Conservation (phyloP, 2,329 filamentous ascomycete species). For the Cladorrhinum sp. region DNA sequence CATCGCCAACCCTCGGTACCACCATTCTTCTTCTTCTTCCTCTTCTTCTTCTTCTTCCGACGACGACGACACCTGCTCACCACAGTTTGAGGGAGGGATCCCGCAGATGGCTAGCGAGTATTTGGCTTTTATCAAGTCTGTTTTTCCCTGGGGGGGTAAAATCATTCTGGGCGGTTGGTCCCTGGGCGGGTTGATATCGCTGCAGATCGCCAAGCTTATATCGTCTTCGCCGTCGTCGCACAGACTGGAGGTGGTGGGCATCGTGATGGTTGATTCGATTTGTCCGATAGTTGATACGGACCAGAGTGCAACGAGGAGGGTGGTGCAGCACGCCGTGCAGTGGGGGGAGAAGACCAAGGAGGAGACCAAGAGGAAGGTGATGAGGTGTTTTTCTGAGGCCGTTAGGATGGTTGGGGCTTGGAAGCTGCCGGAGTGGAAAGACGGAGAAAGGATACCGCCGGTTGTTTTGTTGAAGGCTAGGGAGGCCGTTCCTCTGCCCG, state of each 20-base stretch:
- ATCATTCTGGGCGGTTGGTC: constrained; percentile 57
- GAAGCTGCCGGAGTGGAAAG: constrained; percentile 39
- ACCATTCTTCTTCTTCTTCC: constrained; percentile 20
- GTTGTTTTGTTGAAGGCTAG: constrained; percentile 46
- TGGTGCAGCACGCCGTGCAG: constrained; percentile 27
- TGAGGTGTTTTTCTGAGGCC: constrained; percentile 43
- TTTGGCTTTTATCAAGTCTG: constrained; percentile 41
- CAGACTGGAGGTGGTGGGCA: constrained; percentile 43
- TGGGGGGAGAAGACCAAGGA: constrained; percentile 30
- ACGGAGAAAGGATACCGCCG: constrained; percentile 34
- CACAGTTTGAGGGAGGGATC: constrained; percentile 50
- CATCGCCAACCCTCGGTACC: constrained; percentile 54
- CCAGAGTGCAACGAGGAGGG: constrained; percentile 9
- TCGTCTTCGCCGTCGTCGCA: constrained; percentile 12
- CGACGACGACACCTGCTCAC: too few species aligned
- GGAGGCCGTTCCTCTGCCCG: constrained; percentile 37
- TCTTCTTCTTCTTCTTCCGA: too few species aligned
- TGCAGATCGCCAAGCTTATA: constrained; percentile 46
- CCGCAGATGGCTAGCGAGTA: constrained; percentile 54
- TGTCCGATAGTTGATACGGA: constrained; percentile 31
- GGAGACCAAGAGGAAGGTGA: constrained; percentile 31
- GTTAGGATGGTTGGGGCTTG: constrained; percentile 40
- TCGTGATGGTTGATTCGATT: constrained; percentile 53
- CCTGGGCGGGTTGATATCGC: constrained; percentile 49
- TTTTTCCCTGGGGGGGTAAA: constrained; percentile 35